phyloP scores from a whole-genome alignment of 192 early-diverging fungal species.

The Backusella macrospora region DNA sequence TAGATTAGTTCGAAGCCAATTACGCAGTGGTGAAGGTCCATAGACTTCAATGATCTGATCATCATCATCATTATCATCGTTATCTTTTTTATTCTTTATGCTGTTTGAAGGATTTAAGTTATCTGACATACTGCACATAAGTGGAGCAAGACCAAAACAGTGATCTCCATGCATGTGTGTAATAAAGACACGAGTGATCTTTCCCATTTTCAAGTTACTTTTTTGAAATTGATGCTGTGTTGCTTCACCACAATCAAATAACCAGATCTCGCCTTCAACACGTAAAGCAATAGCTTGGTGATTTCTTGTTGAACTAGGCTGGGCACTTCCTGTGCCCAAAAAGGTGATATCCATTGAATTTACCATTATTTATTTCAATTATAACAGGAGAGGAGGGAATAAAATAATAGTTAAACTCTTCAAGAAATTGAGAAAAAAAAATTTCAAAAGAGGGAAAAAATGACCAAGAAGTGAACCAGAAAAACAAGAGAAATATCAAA shows the following conservation, averaged over 20 bases:
- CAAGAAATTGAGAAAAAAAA: no score
- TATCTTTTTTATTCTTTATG: no score
- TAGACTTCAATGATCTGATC: slow-evolving; percentile 49
- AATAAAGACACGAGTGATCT: slow-evolving; percentile 45
- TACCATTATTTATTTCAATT: slow-evolving; percentile 21
- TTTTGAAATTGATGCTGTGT: slow-evolving; percentile 60
- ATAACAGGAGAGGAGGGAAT: background rate
- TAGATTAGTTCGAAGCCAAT: slow-evolving; percentile 46
- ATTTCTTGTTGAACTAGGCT: slow-evolving; percentile 59
- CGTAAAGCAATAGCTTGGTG: slow-evolving; percentile 53
- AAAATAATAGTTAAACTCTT: no score
- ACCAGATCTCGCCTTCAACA: slow-evolving; percentile 43
- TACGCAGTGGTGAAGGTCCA: slow-evolving; percentile 48
- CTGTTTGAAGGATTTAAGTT: slow-evolving; percentile 19
- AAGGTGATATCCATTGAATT: slow-evolving; percentile 52
- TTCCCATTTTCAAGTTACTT: slow-evolving; percentile 38
- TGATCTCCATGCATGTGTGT: slow-evolving; percentile 62
- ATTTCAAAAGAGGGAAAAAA: no score
- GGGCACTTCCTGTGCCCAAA: slow-evolving; percentile 59
- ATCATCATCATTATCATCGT: background rate
- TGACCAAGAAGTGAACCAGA: no score
- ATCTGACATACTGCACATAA: slow-evolving; percentile 48
- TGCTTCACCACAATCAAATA: slow-evolving; percentile 60
- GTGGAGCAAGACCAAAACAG: slow-evolving; percentile 53
- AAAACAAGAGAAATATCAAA: no score